Conservation (phyloP, 2,329 filamentous ascomycete species). For the Colletotrichum nymphaeae region DNA sequence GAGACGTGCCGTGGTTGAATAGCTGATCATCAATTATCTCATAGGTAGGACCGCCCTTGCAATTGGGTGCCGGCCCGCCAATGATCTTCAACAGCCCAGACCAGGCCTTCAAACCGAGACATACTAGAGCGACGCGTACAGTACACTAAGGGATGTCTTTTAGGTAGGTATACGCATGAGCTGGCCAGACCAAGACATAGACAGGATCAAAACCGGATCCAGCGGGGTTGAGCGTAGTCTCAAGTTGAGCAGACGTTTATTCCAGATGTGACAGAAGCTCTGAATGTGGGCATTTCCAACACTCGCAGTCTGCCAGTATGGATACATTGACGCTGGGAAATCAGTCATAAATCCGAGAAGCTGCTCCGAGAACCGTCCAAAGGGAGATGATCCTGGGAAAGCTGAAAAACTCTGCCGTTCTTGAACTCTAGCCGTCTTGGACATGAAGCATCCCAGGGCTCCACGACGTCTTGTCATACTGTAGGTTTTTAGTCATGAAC, state of each 20-base stretch:
- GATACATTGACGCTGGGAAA: not conserved
- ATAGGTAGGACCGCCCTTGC: conserved; percentile 13
- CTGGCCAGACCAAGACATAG: not conserved
- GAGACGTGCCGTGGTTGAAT: not conserved
- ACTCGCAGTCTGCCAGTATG: not conserved
- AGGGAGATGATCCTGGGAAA: not conserved
- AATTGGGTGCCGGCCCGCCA: not conserved
- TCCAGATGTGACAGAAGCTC: not conserved
- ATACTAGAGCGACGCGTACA: conserved; percentile 15
- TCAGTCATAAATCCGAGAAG: not conserved
- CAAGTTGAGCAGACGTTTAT: conserved; percentile 1
- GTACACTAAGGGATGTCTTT: too few species aligned
- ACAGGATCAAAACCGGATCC: not conserved
- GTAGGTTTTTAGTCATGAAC: conserved; percentile 13
- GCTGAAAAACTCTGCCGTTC: not conserved
- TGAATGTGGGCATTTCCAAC: not conserved
- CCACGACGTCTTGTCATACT: not conserved
- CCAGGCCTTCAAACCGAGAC: conserved; percentile 21
- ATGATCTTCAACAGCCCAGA: conserved; percentile 18
- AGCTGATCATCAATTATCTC: conserved; percentile 2
- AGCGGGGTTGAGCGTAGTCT: conserved; percentile 20
- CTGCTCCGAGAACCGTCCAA: not conserved
- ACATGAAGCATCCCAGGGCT: not conserved
- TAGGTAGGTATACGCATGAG: not conserved
- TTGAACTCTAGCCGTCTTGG: conserved; percentile 9